Evolutionary conservation across 2,329 filamentous ascomycete genomes (phyloP).

Genomic region (Karstenula rhodostoma): DNA sequence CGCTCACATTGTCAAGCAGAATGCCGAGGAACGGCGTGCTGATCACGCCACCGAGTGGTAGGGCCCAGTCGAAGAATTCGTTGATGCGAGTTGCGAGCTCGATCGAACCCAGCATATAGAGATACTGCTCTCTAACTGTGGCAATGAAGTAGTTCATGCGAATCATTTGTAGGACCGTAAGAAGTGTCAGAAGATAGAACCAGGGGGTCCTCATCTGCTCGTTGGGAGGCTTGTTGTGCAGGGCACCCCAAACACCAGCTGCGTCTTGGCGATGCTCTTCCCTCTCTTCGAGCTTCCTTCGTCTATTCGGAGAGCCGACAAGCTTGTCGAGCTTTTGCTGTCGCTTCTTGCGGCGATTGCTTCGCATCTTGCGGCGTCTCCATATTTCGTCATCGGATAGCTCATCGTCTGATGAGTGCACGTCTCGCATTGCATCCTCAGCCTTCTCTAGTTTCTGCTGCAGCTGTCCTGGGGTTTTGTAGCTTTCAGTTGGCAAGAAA

Average conservation of each 20-base stretch:
- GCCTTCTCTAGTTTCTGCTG: slow-evolving; percentile 47
- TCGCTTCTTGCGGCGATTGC: slow-evolving; percentile 61
- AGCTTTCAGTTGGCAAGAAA: slow-evolving; percentile 77
- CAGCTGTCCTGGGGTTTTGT: slow-evolving; percentile 68
- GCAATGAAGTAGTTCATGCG: slow-evolving; percentile 91
- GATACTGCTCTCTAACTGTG: slow-evolving; percentile 82
- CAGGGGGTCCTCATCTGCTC: slow-evolving; percentile 81
- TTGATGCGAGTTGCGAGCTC: slow-evolving; percentile 73
- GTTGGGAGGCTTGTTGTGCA: slow-evolving; percentile 75
- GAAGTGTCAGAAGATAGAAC: slow-evolving; percentile 83
- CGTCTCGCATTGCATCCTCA: slow-evolving; percentile 47
- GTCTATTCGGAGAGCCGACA: slow-evolving; percentile 70
- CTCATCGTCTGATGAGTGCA: slow-evolving; percentile 64
- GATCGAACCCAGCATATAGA: slow-evolving; percentile 71
- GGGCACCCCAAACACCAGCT: slow-evolving; percentile 83
- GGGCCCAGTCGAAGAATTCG: slow-evolving; percentile 81
- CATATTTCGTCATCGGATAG: slow-evolving; percentile 60
- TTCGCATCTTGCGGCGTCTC: slow-evolving; percentile 47
- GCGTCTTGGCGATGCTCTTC: slow-evolving; percentile 73
- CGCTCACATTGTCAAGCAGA: slow-evolving; percentile 78
- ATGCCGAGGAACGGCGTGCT: slow-evolving; percentile 84
- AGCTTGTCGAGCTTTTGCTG: slow-evolving; percentile 75
- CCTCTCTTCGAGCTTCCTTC: slow-evolving; percentile 65
- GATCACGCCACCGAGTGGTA: slow-evolving; percentile 80
- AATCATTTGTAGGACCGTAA: slow-evolving; percentile 69